Evolutionary conservation across 1,139 yeast species (phyloP).

Genomic region (Sugiyamaella paludigena): DNA sequence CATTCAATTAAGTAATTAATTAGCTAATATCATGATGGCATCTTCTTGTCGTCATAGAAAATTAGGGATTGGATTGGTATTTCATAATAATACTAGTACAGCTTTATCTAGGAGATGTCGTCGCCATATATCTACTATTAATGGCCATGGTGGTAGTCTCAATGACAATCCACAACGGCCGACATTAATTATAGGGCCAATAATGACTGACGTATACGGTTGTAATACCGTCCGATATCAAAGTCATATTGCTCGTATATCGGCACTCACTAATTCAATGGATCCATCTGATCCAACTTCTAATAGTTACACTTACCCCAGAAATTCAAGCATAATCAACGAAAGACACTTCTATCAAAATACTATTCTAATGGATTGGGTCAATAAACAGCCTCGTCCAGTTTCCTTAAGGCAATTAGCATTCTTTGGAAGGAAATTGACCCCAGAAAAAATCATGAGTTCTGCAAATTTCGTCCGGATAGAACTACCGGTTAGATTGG

Average conservation of each 20-base stretch:
- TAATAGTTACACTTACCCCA: constrained; percentile 32
- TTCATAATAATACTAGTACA: too few species aligned
- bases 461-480: constrained; percentile 86
- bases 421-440: constrained; percentile 77
- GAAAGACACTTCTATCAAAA: constrained; percentile 79
- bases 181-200: too few species aligned
- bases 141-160: too few species aligned
- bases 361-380: constrained; percentile 65
- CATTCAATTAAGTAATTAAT: background rate
- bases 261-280: constrained; percentile 22
- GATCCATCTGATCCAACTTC: constrained; percentile 18
- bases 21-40: background rate
- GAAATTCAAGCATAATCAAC: constrained; percentile 41
- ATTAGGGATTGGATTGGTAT: too few species aligned
- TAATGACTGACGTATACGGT: too few species aligned
- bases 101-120: too few species aligned
- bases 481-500: constrained; percentile 80
- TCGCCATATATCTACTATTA: too few species aligned
- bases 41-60: too few species aligned
- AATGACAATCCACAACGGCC: too few species aligned
- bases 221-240: background rate
- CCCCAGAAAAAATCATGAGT: constrained; percentile 71
- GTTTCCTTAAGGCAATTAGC: constrained; percentile 85
- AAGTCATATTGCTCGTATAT: constrained; percentile 24
- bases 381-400: constrained; percentile 72